Evolutionary conservation across 768 basidiomycete genomes (phyloP).

Genomic region (Kwoniella pini): DNA sequence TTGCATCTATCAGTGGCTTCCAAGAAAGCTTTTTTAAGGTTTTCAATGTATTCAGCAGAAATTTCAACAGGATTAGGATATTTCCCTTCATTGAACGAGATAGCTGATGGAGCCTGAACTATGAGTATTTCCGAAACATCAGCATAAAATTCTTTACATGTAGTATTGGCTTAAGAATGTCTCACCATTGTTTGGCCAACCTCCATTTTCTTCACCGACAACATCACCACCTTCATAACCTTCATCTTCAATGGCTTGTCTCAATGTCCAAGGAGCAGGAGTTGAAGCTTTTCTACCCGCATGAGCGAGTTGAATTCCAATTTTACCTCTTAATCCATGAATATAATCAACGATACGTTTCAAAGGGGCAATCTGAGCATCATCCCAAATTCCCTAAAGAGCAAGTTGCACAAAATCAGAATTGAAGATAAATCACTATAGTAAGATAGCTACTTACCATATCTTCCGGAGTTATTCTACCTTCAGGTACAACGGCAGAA

Average conservation of each 20-base stretch:
- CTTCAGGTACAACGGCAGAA: constrained; percentile 71
- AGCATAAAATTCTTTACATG: too few species aligned
- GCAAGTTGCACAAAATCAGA: background rate
- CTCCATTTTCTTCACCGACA: constrained; percentile 61
- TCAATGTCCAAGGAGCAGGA: constrained; percentile 67
- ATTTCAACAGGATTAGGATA: constrained; percentile 66
- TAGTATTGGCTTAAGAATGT: too few species aligned
- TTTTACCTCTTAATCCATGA: constrained; percentile 67
- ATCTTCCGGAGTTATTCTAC: constrained; percentile 70
- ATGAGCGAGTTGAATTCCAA: constrained; percentile 79
- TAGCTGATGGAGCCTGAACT: constrained; percentile 67
- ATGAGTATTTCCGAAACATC: too few species aligned
- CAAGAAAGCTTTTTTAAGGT: constrained; percentile 64
- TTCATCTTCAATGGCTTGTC: constrained; percentile 28
- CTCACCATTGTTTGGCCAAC: constrained; percentile 70
- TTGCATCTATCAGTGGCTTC: constrained; percentile 57
- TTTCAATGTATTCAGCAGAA: constrained; percentile 61
- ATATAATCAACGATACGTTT: constrained; percentile 72
- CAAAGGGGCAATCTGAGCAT: constrained; percentile 70
- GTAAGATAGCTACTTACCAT: constrained; percentile 43
- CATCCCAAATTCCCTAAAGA: constrained; percentile 68
- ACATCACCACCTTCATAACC: constrained; percentile 50
- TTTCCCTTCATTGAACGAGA: constrained; percentile 60
- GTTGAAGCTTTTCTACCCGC: constrained; percentile 78
- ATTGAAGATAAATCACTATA: too few species aligned